These are phyloP conservation scores for Aureobasidium leucospermi DNA, from an alignment of 2,329 filamentous ascomycete genomes.

Conservation along the genomic window DNA sequence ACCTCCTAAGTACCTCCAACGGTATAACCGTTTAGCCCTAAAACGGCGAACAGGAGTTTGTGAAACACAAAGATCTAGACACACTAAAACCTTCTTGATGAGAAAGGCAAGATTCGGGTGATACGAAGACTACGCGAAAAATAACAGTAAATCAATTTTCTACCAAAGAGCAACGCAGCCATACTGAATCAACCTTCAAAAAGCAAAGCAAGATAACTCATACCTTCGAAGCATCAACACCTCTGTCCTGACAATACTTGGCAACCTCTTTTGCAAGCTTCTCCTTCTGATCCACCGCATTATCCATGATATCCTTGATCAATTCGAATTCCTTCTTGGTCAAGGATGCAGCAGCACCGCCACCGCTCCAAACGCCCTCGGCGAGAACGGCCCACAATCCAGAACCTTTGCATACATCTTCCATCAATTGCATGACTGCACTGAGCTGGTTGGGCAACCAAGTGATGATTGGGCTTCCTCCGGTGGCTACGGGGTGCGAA, in stretches of 20 bases:
- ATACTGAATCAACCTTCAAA: no score
- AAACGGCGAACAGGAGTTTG: neutral
- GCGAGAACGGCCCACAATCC: slow-evolving; percentile 41
- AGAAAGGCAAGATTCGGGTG: no score
- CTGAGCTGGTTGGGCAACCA: slow-evolving; percentile 77
- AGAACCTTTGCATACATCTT: slow-evolving; percentile 45
- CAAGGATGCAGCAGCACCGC: slow-evolving; percentile 12
- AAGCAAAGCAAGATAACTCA: neutral
- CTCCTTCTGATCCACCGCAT: slow-evolving; percentile 14
- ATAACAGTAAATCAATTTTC: no score
- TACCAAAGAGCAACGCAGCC: no score
- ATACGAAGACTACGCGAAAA: no score
- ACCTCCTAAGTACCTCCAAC: neutral
- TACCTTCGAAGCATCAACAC: slow-evolving; percentile 5
- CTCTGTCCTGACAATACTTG: slow-evolving; percentile 17
- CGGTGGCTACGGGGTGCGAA: slow-evolving; percentile 68
- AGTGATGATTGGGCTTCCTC: slow-evolving; percentile 73
- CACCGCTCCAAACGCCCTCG: slow-evolving; percentile 21
- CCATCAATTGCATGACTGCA: slow-evolving; percentile 67
- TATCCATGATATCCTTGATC: slow-evolving; percentile 36
- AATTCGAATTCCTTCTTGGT: slow-evolving; percentile 14
- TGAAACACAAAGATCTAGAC: neutral
- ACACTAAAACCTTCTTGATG: no score
- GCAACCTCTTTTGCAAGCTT: slow-evolving; percentile 16
- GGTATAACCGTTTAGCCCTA: neutral